Evolutionary conservation across 2,329 filamentous ascomycete species (phyloP), one percentile per base, ranked within the genome.

Genomic region (Colletotrichum plurivorum): DNA sequence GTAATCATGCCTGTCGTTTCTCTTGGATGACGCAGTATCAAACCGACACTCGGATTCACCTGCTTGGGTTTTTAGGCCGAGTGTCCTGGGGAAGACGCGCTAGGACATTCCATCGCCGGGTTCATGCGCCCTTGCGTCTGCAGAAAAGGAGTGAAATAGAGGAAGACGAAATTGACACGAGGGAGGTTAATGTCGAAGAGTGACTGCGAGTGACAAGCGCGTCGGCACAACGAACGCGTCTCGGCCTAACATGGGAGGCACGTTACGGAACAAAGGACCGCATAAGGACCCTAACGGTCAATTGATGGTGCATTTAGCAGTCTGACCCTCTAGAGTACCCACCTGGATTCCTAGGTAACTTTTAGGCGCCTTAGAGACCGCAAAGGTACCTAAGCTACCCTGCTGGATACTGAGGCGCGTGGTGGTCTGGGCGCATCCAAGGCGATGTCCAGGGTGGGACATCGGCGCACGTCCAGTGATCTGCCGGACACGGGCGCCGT

Each of bases 401-500:
- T 8, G 8, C 31, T 60, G 51, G 18, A 25, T 51, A 52, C 41
- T 43, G 41, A 15, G 41, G 41, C 41, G 41, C 41, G 41, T 15
- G 16, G 41, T 15, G 41, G 41, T 43, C 41, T 43, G 16, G 41
- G 41, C 41, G 41, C 41, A 15, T 15, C 16, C 41, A 15, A n/a
- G 16, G 41, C 16, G 41, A 43, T 15, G 41, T 25, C 22, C 22
- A 25, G 22, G 22, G 22, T 43, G 41, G 41, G 41, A 43, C 41
- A 13, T 15, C 13, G 41, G 41, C n/a, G 65, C 60, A 68, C 53
- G 65, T 58, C 65, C 65, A 57, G 61, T 53, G 65, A 68, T 68
- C 65, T 64, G 41, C 60, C 65, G 65, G 48, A 68, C 48, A 59
- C 54, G 53, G 65, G 53, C 65, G 39, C 60, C 65, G 53, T 68